Evolutionary conservation across 1,284 basidiomycete genomes (phyloP).

Genomic region (Austroboletus olivaceoglutinosus): DNA sequence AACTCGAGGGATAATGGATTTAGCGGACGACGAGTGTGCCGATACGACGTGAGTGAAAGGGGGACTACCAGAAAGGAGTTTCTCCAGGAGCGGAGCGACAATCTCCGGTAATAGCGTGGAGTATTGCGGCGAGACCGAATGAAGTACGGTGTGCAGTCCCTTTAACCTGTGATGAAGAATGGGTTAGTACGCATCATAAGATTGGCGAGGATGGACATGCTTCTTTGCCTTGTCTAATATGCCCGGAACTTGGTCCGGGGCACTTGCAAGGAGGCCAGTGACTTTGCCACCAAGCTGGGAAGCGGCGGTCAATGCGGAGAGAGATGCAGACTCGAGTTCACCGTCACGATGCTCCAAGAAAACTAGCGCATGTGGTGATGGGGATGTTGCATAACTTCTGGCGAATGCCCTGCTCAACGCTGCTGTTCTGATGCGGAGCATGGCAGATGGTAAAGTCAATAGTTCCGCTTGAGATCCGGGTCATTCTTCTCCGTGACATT

Average conservation of each 20-base stretch:
- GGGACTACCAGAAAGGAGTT: constrained; percentile 46
- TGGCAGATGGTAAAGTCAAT: constrained; percentile 16
- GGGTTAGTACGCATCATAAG: constrained; percentile 9
- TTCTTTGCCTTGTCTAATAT: constrained; percentile 79
- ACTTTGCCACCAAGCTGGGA: constrained; percentile 82
- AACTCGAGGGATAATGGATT: constrained; percentile 76
- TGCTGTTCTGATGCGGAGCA: constrained; percentile 37
- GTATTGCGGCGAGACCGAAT: constrained; percentile 54
- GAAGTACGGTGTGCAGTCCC: constrained; percentile 48
- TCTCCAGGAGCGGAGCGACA: constrained; percentile 54
- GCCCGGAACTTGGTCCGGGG: constrained; percentile 64
- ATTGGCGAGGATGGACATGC: constrained; percentile 40
- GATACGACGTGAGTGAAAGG: constrained; percentile 85
- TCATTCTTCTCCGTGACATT: not conserved
- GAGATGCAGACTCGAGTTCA: constrained; percentile 78
- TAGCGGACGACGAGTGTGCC: constrained; percentile 59
- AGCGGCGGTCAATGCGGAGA: constrained; percentile 90
- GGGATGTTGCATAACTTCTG: constrained; percentile 55
- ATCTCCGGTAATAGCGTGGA: constrained; percentile 49
- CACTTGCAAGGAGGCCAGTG: constrained; percentile 84
- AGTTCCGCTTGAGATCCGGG: not conserved
- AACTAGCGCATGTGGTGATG: constrained; percentile 72
- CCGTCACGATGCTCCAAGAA: constrained; percentile 88
- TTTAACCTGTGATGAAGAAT: constrained; percentile 37
- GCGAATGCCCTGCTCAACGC: constrained; percentile 27